These are phyloP conservation scores for Fagopyrum homotropicum DNA, from an alignment of 148 eudicot species.

Conservation along the genomic window DNA sequence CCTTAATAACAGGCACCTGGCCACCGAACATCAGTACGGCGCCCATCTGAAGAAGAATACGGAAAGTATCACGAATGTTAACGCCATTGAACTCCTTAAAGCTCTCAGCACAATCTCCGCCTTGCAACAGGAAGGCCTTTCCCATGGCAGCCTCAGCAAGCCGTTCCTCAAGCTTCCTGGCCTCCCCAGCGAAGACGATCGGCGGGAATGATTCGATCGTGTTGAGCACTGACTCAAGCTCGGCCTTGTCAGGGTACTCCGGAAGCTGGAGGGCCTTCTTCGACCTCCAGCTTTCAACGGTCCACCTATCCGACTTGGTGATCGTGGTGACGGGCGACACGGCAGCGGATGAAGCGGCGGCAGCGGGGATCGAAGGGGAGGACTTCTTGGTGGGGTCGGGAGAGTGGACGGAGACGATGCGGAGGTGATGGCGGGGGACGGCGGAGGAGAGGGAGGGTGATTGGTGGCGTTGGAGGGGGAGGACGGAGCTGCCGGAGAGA, in stretches of 20 bases:
- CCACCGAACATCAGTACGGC: constrained; percentile 60
- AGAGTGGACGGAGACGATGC: constrained; percentile 4
- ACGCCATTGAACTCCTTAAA: constrained; percentile 30
- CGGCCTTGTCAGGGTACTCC: constrained; percentile 41
- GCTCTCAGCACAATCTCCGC: constrained; percentile 30
- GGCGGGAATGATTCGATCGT: constrained; percentile 45
- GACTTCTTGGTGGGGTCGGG: constrained; percentile 14
- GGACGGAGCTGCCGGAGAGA: constrained; percentile 30
- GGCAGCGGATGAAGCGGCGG: neutral
- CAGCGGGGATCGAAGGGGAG: neutral
- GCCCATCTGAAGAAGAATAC: constrained; percentile 55
- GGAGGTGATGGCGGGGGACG: neutral
- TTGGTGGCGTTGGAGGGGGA: constrained; percentile 41
- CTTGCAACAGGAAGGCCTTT: constrained; percentile 51
- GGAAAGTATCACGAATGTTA: constrained; percentile 49
- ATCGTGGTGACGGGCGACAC: neutral
- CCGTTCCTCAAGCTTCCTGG: constrained; percentile 36
- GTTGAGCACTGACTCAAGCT: constrained; percentile 33
- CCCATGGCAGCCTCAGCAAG: constrained; percentile 48
- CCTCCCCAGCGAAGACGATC: constrained; percentile 58
- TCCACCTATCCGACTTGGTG: constrained; percentile 26
- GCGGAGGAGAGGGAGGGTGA: constrained; percentile 9
- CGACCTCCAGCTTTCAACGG: constrained; percentile 42
- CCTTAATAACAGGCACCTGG: constrained; percentile 69
- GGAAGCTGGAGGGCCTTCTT: constrained; percentile 48